These are phyloP conservation scores for Xerophyta viscosa DNA, from an alignment of 106 monocot species.

Conservation along the genomic window DNA sequence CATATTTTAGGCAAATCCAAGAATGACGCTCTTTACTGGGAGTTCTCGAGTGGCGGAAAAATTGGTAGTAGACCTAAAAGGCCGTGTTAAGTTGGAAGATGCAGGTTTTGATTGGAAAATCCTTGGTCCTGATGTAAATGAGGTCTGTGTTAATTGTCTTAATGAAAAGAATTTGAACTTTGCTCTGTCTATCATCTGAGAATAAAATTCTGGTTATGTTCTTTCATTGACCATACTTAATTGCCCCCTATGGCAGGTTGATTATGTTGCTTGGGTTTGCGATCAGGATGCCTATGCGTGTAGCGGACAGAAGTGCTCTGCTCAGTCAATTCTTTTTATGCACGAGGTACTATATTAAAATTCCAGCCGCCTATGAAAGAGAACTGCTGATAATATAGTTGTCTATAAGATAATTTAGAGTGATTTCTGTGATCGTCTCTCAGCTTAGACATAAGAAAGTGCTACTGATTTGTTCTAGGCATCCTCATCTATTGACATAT, in stretches of 20 bases:
- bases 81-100: slow-evolving; percentile 89
- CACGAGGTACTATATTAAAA: slow-evolving; percentile 75
- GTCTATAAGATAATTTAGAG: too few species aligned
- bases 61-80: slow-evolving; percentile 72
- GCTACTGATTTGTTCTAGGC: too few species aligned
- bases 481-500: too few species aligned
- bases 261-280: slow-evolving; percentile 96
- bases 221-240: too few species aligned
- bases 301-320: slow-evolving; percentile 96
- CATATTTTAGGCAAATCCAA: slow-evolving; percentile 54
- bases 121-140: slow-evolving; percentile 93
- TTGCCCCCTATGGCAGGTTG: slow-evolving; percentile 42
- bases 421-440: too few species aligned
- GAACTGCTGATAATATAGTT: too few species aligned
- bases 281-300: slow-evolving; percentile 99
- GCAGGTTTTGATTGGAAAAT: slow-evolving; percentile 99
- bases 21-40: slow-evolving; percentile 94
- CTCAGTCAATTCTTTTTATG: slow-evolving; percentile 91
- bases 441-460: too few species aligned
- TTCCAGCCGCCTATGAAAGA: too few species aligned
- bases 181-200: too few species aligned
- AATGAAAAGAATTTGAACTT: too few species aligned
- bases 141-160: slow-evolving; percentile 24
- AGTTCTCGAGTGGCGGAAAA: slow-evolving; percentile 92
- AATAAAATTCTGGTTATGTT: too few species aligned